Evolutionary conservation across 2,329 filamentous ascomycete species (phyloP).

Genomic region (Claviceps digitariae): DNA sequence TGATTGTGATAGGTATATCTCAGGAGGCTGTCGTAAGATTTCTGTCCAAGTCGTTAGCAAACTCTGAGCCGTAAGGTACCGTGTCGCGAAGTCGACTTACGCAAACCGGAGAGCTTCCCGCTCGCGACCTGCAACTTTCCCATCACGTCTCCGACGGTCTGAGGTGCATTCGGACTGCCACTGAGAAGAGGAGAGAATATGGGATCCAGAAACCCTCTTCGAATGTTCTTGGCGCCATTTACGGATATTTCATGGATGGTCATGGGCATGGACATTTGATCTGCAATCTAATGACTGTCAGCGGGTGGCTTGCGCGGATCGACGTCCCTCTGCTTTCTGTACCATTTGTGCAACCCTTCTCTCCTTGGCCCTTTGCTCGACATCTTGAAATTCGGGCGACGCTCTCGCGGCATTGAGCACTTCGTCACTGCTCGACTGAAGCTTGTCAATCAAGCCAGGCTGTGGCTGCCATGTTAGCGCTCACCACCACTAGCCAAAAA

Average conservation of each 20-base stretch:
- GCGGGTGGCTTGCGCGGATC: background rate
- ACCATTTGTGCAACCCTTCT: constrained; percentile 25
- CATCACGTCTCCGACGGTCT: constrained; percentile 70
- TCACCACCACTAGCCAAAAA: background rate
- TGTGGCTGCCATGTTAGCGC: constrained; percentile 9
- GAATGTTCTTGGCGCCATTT: constrained; percentile 71
- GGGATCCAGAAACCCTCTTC: constrained; percentile 67
- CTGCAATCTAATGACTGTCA: constrained; percentile 27
- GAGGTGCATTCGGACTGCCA: constrained; percentile 49
- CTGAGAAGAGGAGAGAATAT: constrained; percentile 67
- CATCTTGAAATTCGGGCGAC: constrained; percentile 20
- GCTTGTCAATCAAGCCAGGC: constrained; percentile 25
- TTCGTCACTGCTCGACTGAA: constrained; percentile 23
- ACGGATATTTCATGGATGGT: constrained; percentile 77
- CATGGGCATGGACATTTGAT: constrained; percentile 77
- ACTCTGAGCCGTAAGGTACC: constrained; percentile 8
- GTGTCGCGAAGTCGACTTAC: constrained; percentile 31
- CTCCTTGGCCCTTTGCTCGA: constrained; percentile 26
- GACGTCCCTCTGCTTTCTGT: constrained; percentile 3
- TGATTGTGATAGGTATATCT: constrained; percentile 69
- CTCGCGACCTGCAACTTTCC: constrained; percentile 56
- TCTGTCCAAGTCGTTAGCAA: constrained; percentile 35
- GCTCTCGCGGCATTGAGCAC: constrained; percentile 26
- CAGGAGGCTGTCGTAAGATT: constrained; percentile 74
- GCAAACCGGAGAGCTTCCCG: constrained; percentile 66